Evolutionary conservation across 73 alveolate genomes (phyloP).

Genomic region (Stentor roeselii): DNA sequence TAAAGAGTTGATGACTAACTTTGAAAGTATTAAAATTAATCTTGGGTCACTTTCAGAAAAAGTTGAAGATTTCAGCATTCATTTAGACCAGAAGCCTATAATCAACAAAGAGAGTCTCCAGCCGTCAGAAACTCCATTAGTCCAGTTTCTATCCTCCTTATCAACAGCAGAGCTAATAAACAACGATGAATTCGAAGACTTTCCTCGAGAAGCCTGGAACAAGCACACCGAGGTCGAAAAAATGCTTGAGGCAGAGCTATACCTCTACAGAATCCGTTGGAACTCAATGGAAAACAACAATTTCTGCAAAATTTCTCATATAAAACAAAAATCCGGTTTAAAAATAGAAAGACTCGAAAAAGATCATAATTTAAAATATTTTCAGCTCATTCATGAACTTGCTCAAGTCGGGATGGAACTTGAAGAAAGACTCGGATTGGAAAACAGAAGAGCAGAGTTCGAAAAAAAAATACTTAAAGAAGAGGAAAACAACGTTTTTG

Average conservation of each 20-base stretch:
- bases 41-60: background rate
- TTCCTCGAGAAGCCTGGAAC: constrained; percentile 1
- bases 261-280: background rate
- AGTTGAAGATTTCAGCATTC: background rate
- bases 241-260: background rate
- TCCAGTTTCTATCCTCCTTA: background rate
- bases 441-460: background rate
- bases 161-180: background rate
- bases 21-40: background rate
- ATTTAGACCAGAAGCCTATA: background rate
- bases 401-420: background rate
- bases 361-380: background rate
- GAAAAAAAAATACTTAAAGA: background rate
- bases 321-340: background rate
- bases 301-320: background rate
- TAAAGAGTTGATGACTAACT: background rate
- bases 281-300: background rate
- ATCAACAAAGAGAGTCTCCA: background rate
- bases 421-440: background rate
- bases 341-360: constrained; percentile 9
- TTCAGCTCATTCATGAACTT: background rate
- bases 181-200: background rate
- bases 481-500: background rate
- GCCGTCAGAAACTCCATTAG: background rate
- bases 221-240: constrained; percentile 15